Evolutionary conservation across 2,329 filamentous ascomycete species (phyloP).

Genomic region (Aspergillus ustus): DNA sequence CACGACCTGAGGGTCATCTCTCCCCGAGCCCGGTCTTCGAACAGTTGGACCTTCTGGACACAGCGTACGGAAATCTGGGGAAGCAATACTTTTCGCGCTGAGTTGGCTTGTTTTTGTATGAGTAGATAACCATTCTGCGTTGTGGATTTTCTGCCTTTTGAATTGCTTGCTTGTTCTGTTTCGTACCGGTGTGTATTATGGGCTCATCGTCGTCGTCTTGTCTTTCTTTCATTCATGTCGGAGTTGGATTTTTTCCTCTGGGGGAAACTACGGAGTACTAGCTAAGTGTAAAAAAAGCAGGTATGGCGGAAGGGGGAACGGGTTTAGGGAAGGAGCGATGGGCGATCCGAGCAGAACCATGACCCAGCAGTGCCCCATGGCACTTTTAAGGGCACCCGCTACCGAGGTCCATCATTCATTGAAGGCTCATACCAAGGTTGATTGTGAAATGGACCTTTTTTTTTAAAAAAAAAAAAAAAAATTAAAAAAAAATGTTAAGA

Average conservation of each 20-base stretch:
- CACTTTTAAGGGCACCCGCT: no score
- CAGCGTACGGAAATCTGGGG: background rate
- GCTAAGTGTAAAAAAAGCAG: background rate
- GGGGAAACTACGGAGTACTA: background rate
- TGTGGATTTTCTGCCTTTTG: background rate
- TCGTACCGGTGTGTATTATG: background rate
- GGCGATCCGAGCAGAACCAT: background rate
- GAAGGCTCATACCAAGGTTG: background rate
- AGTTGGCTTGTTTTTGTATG: background rate
- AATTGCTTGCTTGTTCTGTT: background rate
- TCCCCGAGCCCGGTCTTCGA: slow-evolving; percentile 19
- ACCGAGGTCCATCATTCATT: background rate
- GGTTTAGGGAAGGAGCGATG: background rate
- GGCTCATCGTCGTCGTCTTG: background rate
- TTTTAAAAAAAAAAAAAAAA: no score
- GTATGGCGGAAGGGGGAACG: background rate
- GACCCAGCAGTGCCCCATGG: no score
- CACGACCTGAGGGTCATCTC: slow-evolving; percentile 7
- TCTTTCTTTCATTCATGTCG: background rate
- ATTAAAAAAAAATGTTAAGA: background rate
- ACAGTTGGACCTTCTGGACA: slow-evolving; percentile 6
- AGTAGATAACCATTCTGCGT: background rate
- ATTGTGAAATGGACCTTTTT: background rate
- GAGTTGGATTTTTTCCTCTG: background rate
- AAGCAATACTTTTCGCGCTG: slow-evolving; percentile 9